Conservation (phyloP, 805 yeast genomes). For the Dipodascopsis uninucleata region DNA sequence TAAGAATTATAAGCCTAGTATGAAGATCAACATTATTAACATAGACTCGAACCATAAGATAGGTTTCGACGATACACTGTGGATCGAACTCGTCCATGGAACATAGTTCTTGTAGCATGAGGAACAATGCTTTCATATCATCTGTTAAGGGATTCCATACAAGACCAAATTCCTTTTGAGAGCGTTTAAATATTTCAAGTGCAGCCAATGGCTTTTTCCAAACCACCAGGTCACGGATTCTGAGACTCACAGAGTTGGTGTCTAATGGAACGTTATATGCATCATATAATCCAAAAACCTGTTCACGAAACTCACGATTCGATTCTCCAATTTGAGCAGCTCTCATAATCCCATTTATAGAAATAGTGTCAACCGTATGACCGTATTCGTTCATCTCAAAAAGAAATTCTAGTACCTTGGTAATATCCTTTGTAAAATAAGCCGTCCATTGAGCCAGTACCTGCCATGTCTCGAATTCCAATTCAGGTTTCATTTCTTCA, state of each 20-base stretch:
- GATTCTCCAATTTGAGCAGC: conserved; percentile 14
- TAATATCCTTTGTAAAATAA: conserved; percentile 27
- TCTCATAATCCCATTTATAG: conserved; percentile 18
- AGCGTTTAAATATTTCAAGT: conserved; percentile 20
- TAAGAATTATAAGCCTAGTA: conserved; percentile 41
- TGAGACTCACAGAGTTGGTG: conserved; percentile 16
- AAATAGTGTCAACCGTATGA: conserved; percentile 26
- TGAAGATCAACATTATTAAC: conserved; percentile 40
- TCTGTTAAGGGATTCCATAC: conserved; percentile 28
- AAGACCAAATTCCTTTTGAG: conserved; percentile 18
- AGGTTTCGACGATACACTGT: conserved; percentile 32
- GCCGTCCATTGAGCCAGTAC: conserved; percentile 37
- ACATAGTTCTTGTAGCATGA: conserved; percentile 23
- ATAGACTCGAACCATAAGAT: conserved; percentile 44
- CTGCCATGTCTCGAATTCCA: conserved; percentile 39
- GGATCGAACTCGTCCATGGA: conserved; percentile 16
- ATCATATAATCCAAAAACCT: conserved; percentile 9
- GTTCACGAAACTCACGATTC: conserved; percentile 11
- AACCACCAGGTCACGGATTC: conserved; percentile 26
- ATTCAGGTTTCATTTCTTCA: conserved; percentile 11
- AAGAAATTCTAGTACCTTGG: conserved; percentile 16
- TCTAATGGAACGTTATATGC: conserved; percentile 6
- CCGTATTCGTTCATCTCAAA: conserved; percentile 25
- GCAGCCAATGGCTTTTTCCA: conserved; percentile 19
- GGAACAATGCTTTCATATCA: conserved; percentile 26